Evolutionary conservation across 2,329 filamentous ascomycete species (phyloP).

Genomic region (Calonectria multiphialidica): DNA sequence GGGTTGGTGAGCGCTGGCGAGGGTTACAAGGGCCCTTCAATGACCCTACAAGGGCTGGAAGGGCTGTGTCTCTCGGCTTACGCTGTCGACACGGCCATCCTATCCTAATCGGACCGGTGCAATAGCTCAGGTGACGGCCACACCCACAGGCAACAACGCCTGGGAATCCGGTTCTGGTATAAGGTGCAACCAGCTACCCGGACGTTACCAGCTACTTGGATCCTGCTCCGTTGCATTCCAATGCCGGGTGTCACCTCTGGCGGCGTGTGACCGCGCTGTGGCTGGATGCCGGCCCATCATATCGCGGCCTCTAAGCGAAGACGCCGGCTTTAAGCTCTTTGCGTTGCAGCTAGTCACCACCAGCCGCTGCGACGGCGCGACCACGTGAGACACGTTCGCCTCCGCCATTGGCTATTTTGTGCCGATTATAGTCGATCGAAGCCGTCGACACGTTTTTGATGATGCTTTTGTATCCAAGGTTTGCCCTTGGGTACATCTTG

Average conservation of each 20-base stretch:
- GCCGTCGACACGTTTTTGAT: not conserved
- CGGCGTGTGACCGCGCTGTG: not conserved
- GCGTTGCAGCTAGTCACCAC: not conserved
- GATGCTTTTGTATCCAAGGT: not conserved
- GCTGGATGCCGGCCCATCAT: not conserved
- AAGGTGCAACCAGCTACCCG: not conserved
- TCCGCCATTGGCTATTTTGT: not conserved
- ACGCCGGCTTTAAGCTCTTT: not conserved
- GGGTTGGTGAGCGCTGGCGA: not conserved
- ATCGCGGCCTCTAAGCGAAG: not conserved
- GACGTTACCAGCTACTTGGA: conserved; percentile 8
- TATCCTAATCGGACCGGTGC: conserved; percentile 8
- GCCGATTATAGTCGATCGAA: not conserved
- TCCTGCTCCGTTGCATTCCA: not conserved
- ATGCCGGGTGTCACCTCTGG: not conserved
- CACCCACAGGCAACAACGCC: not conserved
- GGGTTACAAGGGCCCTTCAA: not conserved
- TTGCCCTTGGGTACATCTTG: not conserved
- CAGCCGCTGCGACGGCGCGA: not conserved
- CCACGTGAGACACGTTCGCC: not conserved
- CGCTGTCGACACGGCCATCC: not conserved
- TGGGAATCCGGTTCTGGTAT: conserved; percentile 6
- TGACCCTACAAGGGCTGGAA: too few relatives aligned
- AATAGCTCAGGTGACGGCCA: conserved; percentile 10
- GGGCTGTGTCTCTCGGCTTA: conserved; percentile 6